Percentiles rank a stretch among this genome's conserved stretches.
These are phyloP conservation scores for Solanum etuberosum DNA, from an alignment of 257 asterid genomes.

Conservation along the genomic window DNA sequence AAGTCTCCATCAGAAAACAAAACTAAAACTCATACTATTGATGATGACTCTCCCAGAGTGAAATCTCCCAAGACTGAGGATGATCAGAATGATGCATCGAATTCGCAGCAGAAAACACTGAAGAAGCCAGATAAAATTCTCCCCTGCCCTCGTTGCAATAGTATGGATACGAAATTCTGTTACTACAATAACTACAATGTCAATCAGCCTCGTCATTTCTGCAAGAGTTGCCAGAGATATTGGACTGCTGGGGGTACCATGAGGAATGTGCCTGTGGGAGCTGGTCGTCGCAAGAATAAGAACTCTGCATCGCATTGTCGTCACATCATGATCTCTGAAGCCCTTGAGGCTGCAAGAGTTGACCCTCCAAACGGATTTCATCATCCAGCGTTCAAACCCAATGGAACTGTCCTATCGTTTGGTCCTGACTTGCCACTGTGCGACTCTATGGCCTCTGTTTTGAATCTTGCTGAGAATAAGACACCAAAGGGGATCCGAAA, in stretches of 20 bases:
- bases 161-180: conserved; percentile 90
- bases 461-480: conserved; percentile 31
- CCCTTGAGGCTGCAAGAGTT: conserved; percentile 33
- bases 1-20: conserved; percentile 14
- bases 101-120: conserved; percentile 38
- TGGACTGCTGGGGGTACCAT: conserved; percentile 97
- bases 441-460: conserved; percentile 46
- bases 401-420: conserved; percentile 62
- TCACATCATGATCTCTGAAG: conserved; percentile 51
- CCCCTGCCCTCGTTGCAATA: conserved; percentile 91
- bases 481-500: conserved; percentile 13
- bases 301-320: conserved; percentile 40
- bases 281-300: conserved; percentile 82
- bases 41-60: conserved; percentile 25
- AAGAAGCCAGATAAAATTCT: conserved; percentile 83
- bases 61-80: conserved; percentile 23
- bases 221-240: conserved; percentile 91
- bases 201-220: conserved; percentile 85
- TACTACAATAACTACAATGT: conserved; percentile 84
- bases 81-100: conserved; percentile 26
- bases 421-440: conserved; percentile 34
- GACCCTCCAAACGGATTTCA: conserved; percentile 37
- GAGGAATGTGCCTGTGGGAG: conserved; percentile 91
- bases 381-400: conserved; percentile 29
- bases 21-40: conserved; percentile 12